These are phyloP conservation scores for Saxophila tyrrhenica DNA, from an alignment of 495 filamentous ascomycete species.

Conservation along the genomic window DNA sequence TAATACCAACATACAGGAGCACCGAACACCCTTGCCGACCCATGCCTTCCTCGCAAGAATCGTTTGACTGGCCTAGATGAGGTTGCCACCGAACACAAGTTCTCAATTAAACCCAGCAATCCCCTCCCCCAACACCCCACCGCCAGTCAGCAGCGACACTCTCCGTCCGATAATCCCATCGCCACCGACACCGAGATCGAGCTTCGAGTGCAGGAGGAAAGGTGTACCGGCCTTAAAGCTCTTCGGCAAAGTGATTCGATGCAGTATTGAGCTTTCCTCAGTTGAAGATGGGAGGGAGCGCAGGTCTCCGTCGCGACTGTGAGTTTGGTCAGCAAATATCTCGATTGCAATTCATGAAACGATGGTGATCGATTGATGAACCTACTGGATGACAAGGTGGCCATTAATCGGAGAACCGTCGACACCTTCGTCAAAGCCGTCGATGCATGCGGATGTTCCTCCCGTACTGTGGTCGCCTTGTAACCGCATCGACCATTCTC, in stretches of 20 bases:
- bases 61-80: no score
- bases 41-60: no score
- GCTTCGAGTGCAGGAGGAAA: not conserved
- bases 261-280: not conserved
- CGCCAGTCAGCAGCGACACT: conserved; percentile 1
- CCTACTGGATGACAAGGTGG: conserved; percentile 1
- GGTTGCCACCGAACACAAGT: no score
- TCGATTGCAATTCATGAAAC: not conserved
- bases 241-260: not conserved
- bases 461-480: not conserved
- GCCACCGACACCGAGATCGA: not conserved
- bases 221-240: not conserved
- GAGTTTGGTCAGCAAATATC: not conserved
- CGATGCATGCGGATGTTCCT: not conserved
- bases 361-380: no score
- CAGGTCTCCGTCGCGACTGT: conserved; percentile 1
- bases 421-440: not conserved
- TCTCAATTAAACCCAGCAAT: conserved; percentile 3
- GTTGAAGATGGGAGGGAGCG: not conserved
- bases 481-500: not conserved
- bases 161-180: not conserved
- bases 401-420: no score
- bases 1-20: no score
- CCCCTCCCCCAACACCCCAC: not conserved
- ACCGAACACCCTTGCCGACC: no score